Evolutionary conservation across 2,329 filamentous ascomycete species (phyloP).

Genomic region (Hypoxylon sp.): DNA sequence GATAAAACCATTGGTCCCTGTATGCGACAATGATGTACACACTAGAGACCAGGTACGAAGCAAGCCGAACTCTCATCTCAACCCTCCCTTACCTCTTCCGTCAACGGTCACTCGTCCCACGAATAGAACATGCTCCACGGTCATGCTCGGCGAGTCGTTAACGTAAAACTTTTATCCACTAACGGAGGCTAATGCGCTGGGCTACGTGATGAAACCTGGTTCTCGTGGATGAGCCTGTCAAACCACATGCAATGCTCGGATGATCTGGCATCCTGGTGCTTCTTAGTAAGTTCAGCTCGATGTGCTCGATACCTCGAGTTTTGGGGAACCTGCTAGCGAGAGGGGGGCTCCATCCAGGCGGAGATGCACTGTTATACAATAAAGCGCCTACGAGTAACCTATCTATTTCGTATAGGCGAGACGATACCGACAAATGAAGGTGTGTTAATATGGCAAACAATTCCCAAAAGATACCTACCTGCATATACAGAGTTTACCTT

Average conservation of each 20-base stretch:
- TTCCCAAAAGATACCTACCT: slow-evolving; percentile 9
- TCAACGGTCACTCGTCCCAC: slow-evolving; percentile 11
- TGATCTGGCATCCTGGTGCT: slow-evolving; percentile 18
- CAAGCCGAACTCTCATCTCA: slow-evolving; percentile 11
- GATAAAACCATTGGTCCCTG: slow-evolving; percentile 29
- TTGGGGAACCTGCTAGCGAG: slow-evolving; percentile 5
- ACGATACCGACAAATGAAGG: background rate
- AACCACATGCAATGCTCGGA: slow-evolving; percentile 26
- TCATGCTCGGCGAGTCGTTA: slow-evolving; percentile 14
- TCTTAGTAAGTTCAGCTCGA: slow-evolving; percentile 11
- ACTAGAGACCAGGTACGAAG: slow-evolving; percentile 23
- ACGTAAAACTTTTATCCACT: slow-evolving; percentile 29
- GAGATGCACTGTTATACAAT: slow-evolving; percentile 14
- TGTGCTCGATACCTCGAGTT: slow-evolving; percentile 11
- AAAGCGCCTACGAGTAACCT: slow-evolving; percentile 20
- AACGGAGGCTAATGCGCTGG: slow-evolving; percentile 26
- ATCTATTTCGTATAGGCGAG: slow-evolving; percentile 10
- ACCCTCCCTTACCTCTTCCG: slow-evolving; percentile 22
- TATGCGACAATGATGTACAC: slow-evolving; percentile 13
- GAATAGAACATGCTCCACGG: slow-evolving; percentile 9
- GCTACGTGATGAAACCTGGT: slow-evolving; percentile 23
- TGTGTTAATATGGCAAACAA: slow-evolving; percentile 4
- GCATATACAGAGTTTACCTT: slow-evolving; percentile 2
- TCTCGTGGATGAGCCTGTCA: slow-evolving; percentile 17
- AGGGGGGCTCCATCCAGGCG: slow-evolving; percentile 11